Evolutionary conservation across 768 basidiomycete species (phyloP).

Genomic region (Saitozyma podzolica): DNA sequence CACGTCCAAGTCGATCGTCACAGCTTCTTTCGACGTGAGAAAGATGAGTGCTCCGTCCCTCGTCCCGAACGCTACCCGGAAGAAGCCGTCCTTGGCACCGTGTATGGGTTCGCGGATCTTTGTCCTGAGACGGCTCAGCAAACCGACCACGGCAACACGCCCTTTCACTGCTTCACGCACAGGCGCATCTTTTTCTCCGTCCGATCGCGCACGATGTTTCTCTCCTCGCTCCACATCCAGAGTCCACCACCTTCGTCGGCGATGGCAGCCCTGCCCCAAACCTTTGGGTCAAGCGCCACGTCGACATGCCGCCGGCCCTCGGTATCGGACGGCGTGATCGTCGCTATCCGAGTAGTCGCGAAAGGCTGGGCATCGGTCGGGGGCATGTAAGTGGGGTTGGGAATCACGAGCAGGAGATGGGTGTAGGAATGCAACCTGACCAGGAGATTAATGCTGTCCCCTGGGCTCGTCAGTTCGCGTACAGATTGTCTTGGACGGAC

Average conservation of each 20-base stretch:
- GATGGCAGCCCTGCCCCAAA: slow-evolving; percentile 23
- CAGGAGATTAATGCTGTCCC: slow-evolving; percentile 18
- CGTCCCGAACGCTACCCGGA: too few species aligned
- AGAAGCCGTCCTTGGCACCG: too few species aligned
- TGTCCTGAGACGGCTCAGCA: too few species aligned
- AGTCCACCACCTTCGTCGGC: slow-evolving; percentile 34
- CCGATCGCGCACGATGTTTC: slow-evolving; percentile 9
- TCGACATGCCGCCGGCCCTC: slow-evolving; percentile 32
- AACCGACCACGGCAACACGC: too few species aligned
- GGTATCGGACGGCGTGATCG: slow-evolving; percentile 22
- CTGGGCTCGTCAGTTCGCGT: slow-evolving; percentile 5
- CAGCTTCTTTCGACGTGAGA: too few species aligned
- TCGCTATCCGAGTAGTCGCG: slow-evolving; percentile 8
- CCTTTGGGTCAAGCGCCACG: slow-evolving; percentile 21
- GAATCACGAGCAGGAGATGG: slow-evolving; percentile 21
- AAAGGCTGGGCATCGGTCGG: slow-evolving; percentile 1
- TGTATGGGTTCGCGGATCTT: too few species aligned
- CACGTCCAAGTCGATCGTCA: too few species aligned
- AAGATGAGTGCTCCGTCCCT: too few species aligned
- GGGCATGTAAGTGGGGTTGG: slow-evolving; percentile 19
- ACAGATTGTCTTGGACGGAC: background rate
- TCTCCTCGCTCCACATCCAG: slow-evolving; percentile 35
- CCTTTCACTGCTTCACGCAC: slow-evolving; percentile 9
- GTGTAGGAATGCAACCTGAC: slow-evolving; percentile 30
- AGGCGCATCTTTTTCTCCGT: slow-evolving; percentile 20